Percentiles rank a stretch among this genome's conserved stretches.
phyloP scores from a whole-genome alignment of 345 rosid genomes.

The Gossypium raimondii region DNA sequence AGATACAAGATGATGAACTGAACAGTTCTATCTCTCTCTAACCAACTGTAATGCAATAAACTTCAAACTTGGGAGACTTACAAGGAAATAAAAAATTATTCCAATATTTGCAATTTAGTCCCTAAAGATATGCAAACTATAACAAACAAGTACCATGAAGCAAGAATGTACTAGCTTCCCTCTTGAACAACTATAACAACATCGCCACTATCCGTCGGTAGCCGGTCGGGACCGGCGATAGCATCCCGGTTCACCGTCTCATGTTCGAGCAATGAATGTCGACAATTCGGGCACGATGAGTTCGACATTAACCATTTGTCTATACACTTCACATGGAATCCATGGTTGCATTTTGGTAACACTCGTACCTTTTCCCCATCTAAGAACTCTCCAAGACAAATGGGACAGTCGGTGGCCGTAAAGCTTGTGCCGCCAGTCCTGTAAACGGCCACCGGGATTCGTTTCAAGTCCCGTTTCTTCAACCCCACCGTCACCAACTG shows the following conservation, averaged over 20 bases:
- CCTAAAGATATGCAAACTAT: background rate
- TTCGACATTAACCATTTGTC: constrained; percentile 62
- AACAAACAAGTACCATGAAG: background rate
- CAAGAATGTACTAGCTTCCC: background rate
- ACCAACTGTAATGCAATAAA: background rate
- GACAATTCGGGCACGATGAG: constrained; percentile 69
- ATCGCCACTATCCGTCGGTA: background rate
- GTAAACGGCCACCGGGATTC: constrained; percentile 52
- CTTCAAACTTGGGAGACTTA: background rate
- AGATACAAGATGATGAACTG: no score
- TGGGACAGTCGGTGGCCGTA: constrained; percentile 55
- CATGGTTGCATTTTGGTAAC: constrained; percentile 62
- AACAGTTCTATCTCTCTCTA: no score
- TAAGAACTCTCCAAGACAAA: constrained; percentile 62
- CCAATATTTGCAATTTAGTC: background rate
- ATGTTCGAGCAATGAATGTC: constrained; percentile 34
- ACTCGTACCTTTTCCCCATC: constrained; percentile 65
- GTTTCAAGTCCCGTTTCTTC: constrained; percentile 47
- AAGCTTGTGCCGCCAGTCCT: constrained; percentile 33
- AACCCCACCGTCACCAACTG: constrained; percentile 41
- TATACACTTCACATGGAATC: constrained; percentile 64
- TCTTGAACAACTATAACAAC: constrained; percentile 6
- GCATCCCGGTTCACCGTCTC: background rate
- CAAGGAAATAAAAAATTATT: background rate
- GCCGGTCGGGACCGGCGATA: background rate